Percentiles rank a stretch among this genome's conserved stretches.
Evolutionary conservation across 345 rosid species (phyloP).

Genomic region (Citrus unshiu): DNA sequence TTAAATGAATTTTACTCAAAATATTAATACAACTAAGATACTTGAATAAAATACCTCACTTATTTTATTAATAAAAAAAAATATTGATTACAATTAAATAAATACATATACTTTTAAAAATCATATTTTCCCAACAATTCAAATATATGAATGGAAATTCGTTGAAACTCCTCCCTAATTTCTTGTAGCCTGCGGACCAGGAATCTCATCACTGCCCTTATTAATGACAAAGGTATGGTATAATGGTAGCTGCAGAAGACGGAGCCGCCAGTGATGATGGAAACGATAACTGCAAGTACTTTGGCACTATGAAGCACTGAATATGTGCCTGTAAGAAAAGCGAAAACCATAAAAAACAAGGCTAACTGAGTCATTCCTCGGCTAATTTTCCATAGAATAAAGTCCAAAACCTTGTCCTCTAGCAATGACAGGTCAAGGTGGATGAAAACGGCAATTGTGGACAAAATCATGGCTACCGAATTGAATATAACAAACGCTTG

Average conservation of each 20-base stretch:
- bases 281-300: not conserved
- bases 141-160: no score
- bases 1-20: no score
- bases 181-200: no score
- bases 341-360: not conserved
- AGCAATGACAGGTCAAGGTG: not conserved
- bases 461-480: conserved; percentile 13
- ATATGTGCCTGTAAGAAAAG: conserved; percentile 15
- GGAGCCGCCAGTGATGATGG: not conserved
- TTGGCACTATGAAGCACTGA: conserved; percentile 1
- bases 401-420: not conserved
- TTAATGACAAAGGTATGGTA: no score
- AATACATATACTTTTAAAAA: no score
- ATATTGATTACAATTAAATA: no score
- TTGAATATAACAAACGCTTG: conserved; percentile 5
- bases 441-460: not conserved
- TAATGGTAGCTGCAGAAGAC: not conserved
- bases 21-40: no score
- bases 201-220: no score
- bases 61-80: no score
- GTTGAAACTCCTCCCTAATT: no score
- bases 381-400: accelerated
- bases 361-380: not conserved
- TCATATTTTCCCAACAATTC: no score
- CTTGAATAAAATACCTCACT: no score